These are phyloP conservation scores for Leccinum subtestaceum DNA, from an alignment of 768 basidiomycete genomes.

Conservation along the genomic window DNA sequence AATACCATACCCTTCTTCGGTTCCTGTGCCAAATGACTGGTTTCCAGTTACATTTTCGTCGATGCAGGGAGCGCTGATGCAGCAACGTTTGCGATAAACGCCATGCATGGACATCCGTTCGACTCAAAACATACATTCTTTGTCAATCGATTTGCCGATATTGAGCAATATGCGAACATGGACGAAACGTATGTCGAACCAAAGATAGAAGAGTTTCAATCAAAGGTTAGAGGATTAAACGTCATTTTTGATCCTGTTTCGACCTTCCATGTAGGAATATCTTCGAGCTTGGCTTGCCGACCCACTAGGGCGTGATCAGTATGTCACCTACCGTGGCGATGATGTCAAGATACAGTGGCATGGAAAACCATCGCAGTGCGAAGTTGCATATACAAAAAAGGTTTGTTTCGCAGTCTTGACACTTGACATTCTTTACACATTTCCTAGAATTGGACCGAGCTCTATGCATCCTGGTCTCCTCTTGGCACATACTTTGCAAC, in stretches of 20 bases:
- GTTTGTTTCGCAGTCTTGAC: slow-evolving; percentile 41
- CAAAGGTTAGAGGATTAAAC: slow-evolving; percentile 51
- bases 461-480: slow-evolving; percentile 97
- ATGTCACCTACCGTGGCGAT: slow-evolving; percentile 89
- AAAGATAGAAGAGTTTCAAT: slow-evolving; percentile 63
- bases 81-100: slow-evolving; percentile 61
- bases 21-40: slow-evolving; percentile 3
- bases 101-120: slow-evolving; percentile 78
- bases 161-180: slow-evolving; percentile 76
- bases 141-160: slow-evolving; percentile 85
- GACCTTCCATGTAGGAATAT: slow-evolving; percentile 66
- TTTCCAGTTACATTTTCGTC: slow-evolving; percentile 72
- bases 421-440: slow-evolving; percentile 8
- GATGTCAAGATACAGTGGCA: slow-evolving; percentile 92
- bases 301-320: slow-evolving; percentile 90
- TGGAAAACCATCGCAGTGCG: slow-evolving; percentile 83
- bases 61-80: slow-evolving; percentile 72
- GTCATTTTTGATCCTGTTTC: slow-evolving; percentile 1
- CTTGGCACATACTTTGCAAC: slow-evolving; percentile 93
- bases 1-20: background rate
- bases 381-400: slow-evolving; percentile 69
- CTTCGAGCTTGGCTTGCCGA: slow-evolving; percentile 94
- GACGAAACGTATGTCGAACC: slow-evolving; percentile 81
- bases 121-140: slow-evolving; percentile 84
- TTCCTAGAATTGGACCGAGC: slow-evolving; percentile 88